phyloP scores from a whole-genome alignment of 495 filamentous ascomycete species.

The Penicillium tannophilum region DNA sequence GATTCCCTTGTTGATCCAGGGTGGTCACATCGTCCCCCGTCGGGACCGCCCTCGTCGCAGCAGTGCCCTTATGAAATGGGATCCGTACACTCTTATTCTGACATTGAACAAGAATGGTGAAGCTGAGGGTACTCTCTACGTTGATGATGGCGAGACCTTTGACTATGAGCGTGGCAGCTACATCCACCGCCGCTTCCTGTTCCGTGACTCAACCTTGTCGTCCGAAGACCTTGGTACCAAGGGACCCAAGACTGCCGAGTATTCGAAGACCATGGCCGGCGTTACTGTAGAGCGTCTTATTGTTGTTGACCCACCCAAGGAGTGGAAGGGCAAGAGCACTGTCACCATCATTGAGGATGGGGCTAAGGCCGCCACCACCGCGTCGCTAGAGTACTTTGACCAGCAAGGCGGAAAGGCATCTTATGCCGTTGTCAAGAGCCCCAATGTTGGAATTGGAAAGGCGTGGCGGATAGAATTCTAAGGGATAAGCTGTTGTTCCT shows the following conservation, averaged over 20 bases:
- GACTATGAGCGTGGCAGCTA: slow-evolving; percentile 83
- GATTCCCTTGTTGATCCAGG: slow-evolving; percentile 87
- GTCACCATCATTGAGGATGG: slow-evolving; percentile 73
- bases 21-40: slow-evolving; percentile 87
- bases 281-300: slow-evolving; percentile 83
- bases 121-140: slow-evolving; percentile 81
- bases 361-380: slow-evolving; percentile 56
- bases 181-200: slow-evolving; percentile 78
- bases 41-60: slow-evolving; percentile 85
- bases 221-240: slow-evolving; percentile 48
- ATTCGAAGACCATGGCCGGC: slow-evolving; percentile 71
- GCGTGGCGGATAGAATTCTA: slow-evolving; percentile 80
- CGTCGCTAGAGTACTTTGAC: slow-evolving; percentile 59
- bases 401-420: slow-evolving; percentile 63
- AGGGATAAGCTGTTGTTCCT: slow-evolving; percentile 8
- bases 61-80: slow-evolving; percentile 85
- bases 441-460: slow-evolving; percentile 72
- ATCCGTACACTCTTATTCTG: slow-evolving; percentile 90
- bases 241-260: slow-evolving; percentile 68
- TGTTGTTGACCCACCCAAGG: slow-evolving; percentile 72
- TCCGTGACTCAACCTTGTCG: slow-evolving; percentile 56
- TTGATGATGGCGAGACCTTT: slow-evolving; percentile 93
- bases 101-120: slow-evolving; percentile 67
- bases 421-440: slow-evolving; percentile 81
- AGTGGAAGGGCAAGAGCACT: slow-evolving; percentile 67